Evolutionary conservation across 495 filamentous ascomycete genomes (phyloP).

Genomic region (Friedmanniomyces simplex): DNA sequence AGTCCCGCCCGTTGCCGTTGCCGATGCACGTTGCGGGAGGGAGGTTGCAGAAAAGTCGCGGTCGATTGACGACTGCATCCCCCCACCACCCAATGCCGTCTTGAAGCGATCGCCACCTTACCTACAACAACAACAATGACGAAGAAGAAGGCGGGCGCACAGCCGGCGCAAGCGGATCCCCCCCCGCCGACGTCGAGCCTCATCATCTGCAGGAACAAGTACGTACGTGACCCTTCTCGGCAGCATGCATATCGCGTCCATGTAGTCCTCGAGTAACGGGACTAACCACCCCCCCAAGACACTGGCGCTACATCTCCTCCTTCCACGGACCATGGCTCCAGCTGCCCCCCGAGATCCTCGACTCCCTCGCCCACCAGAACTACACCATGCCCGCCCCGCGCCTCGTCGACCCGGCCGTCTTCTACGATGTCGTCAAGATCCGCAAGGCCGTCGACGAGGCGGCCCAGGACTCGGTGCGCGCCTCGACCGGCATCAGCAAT

Average conservation of each 20-base stretch:
- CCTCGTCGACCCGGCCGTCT: conserved; percentile 68
- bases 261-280: conserved; percentile 7
- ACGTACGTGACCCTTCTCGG: conserved; percentile 26
- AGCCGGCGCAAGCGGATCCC: background rate
- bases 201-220: conserved; percentile 67
- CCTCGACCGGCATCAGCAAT: conserved; percentile 57
- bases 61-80: background rate
- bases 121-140: conserved; percentile 14
- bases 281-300: conserved; percentile 37
- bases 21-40: too few relatives aligned
- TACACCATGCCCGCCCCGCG: conserved; percentile 63
- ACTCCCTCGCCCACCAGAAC: conserved; percentile 65
- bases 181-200: conserved; percentile 43
- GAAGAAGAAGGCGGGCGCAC: conserved; percentile 19
- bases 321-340: conserved; percentile 84
- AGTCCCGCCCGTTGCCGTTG: too few relatives aligned
- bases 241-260: background rate
- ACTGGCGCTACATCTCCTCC: conserved; percentile 74
- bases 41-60: too few relatives aligned
- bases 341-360: conserved; percentile 68
- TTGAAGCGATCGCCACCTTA: too few relatives aligned
- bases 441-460: conserved; percentile 66
- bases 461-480: conserved; percentile 63
- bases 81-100: too few relatives aligned
- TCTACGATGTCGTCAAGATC: conserved; percentile 75